phyloP scores from a whole-genome alignment of 2,329 filamentous ascomycete species.

The Erysiphe pulchra region DNA sequence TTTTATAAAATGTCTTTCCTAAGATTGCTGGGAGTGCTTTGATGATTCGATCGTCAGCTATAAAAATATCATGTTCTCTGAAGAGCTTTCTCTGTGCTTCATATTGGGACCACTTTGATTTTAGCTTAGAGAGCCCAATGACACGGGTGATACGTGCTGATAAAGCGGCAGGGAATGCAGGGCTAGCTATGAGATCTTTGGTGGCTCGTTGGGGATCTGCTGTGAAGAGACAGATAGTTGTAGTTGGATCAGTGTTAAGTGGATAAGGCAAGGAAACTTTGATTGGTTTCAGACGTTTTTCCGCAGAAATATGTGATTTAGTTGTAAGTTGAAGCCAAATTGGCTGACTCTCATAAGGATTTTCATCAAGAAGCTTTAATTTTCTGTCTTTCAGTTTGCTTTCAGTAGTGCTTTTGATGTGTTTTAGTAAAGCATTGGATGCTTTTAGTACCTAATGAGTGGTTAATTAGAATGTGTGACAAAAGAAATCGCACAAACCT shows the following conservation, averaged over 20 bases:
- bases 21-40: constrained; percentile 48
- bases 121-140: constrained; percentile 64
- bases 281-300: constrained; percentile 55
- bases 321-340: constrained; percentile 38
- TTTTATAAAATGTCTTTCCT: constrained; percentile 83
- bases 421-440: constrained; percentile 32
- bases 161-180: constrained; percentile 41
- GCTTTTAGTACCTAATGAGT: constrained; percentile 28
- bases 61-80: constrained; percentile 73
- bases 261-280: constrained; percentile 61
- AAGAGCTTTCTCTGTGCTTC: constrained; percentile 66
- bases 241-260: constrained; percentile 37
- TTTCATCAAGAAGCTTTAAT: not conserved
- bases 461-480: not conserved
- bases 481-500: constrained; percentile 7
- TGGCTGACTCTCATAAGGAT: constrained; percentile 18
- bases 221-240: constrained; percentile 66
- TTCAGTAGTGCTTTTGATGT: constrained; percentile 29
- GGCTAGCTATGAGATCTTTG: constrained; percentile 63
- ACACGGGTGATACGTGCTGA: constrained; percentile 46
- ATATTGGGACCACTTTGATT: constrained; percentile 70
- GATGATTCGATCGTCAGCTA: constrained; percentile 72
- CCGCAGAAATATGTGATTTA: constrained; percentile 42
- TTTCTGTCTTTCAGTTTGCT: constrained; percentile 14
- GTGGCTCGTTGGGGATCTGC: constrained; percentile 60